Percentiles rank a stretch among this genome's conserved stretches.
phyloP scores from a whole-genome alignment of 768 basidiomycete genomes.

The Leccinum broughii region DNA sequence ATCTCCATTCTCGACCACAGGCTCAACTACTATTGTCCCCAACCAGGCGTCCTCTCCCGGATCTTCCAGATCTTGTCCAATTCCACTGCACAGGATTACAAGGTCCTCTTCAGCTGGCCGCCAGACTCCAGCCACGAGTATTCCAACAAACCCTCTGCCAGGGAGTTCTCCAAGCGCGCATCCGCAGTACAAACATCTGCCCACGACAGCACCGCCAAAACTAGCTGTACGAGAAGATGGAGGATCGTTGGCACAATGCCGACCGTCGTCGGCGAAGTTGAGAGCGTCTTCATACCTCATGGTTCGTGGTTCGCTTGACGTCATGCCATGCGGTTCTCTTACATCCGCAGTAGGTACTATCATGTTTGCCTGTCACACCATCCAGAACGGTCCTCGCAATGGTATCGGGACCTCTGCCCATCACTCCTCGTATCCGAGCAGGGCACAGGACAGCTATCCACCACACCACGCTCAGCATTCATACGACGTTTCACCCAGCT shows the following conservation, averaged over 20 bases:
- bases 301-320: slow-evolving; percentile 51
- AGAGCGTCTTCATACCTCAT: slow-evolving; percentile 90
- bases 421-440: slow-evolving; percentile 27
- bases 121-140: slow-evolving; percentile 50
- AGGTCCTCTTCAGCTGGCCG: slow-evolving; percentile 74
- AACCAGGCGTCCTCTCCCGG: slow-evolving; percentile 51
- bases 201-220: slow-evolving; percentile 71
- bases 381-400: slow-evolving; percentile 30
- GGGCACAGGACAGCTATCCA: slow-evolving; percentile 29
- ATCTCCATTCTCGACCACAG: slow-evolving; percentile 58
- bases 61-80: slow-evolving; percentile 82
- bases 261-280: slow-evolving; percentile 63
- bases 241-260: slow-evolving; percentile 68
- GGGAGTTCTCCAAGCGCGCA: slow-evolving; percentile 58
- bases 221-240: slow-evolving; percentile 83
- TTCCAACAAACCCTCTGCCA: slow-evolving; percentile 42
- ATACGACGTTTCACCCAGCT: slow-evolving; percentile 29
- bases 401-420: slow-evolving; percentile 15
- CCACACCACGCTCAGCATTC: slow-evolving; percentile 26
- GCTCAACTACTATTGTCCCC: slow-evolving; percentile 56
- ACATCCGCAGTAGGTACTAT: slow-evolving; percentile 31
- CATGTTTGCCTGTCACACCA: slow-evolving; percentile 42
- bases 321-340: slow-evolving; percentile 35
- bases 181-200: slow-evolving; percentile 58
- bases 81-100: slow-evolving; percentile 45